Percentiles rank a stretch among this genome's conserved stretches.
Evolutionary conservation across 805 yeast genomes (phyloP).

Genomic region (Wickerhamiella alocasiicola): DNA sequence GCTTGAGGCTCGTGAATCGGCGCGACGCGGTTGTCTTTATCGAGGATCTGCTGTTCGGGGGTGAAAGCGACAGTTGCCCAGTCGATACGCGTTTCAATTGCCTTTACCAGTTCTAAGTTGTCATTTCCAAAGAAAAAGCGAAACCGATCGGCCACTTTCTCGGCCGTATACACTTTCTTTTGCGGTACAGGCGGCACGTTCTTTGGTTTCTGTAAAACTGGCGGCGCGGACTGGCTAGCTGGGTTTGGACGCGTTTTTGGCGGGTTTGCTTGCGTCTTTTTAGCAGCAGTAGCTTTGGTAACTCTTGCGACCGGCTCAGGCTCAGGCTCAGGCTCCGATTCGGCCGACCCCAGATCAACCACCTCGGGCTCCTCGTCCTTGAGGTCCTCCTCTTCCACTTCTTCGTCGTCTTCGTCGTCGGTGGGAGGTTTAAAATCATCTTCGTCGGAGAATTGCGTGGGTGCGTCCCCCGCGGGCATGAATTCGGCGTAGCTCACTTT

Average conservation of each 20-base stretch:
- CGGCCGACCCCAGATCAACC: neutral
- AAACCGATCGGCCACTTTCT: conserved; percentile 22
- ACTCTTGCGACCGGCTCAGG: too few relatives aligned
- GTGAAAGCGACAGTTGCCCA: conserved; percentile 40
- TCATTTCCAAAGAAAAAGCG: conserved; percentile 40
- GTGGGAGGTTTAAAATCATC: conserved; percentile 9
- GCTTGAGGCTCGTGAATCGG: neutral
- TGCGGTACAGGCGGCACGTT: neutral
- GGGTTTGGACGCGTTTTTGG: neutral
- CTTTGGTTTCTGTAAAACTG: neutral
- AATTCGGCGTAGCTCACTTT: conserved; percentile 4
- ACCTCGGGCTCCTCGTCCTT: neutral
- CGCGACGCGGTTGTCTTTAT: neutral
- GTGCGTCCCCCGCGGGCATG: neutral
- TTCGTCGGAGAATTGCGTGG: conserved; percentile 3
- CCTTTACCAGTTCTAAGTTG: conserved; percentile 31
- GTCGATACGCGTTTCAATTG: conserved; percentile 34
- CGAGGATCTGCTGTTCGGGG: conserved; percentile 26
- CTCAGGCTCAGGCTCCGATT: neutral
- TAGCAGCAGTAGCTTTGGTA: too few relatives aligned
- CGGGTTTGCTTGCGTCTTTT: too few relatives aligned
- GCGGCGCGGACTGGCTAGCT: neutral
- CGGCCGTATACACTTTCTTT: neutral
- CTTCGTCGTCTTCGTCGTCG: conserved; percentile 1
- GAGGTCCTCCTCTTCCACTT: conserved; percentile 3